These are phyloP conservation scores for Mycena latifolia DNA, from an alignment of 768 basidiomycete genomes.

Conservation along the genomic window DNA sequence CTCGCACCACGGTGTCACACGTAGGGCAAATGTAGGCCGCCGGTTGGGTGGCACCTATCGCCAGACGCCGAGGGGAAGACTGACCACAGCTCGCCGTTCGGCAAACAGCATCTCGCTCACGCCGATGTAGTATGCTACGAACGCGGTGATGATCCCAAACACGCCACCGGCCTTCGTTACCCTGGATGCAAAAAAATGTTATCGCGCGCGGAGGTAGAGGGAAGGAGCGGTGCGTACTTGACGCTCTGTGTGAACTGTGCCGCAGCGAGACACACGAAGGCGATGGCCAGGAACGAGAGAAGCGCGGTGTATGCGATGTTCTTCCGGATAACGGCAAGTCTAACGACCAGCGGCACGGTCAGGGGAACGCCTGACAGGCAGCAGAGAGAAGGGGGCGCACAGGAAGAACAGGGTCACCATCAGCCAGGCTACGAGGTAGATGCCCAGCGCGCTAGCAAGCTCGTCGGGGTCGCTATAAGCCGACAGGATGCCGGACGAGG, in stretches of 20 bases:
- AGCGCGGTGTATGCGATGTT: conserved; percentile 53
- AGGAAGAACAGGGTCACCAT: conserved; percentile 73
- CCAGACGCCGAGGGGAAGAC: conserved; percentile 56
- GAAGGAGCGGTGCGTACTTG: conserved; percentile 42
- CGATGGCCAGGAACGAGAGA: conserved; percentile 52
- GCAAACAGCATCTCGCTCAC: conserved; percentile 56
- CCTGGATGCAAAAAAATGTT: conserved; percentile 33
- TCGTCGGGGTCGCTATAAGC: conserved; percentile 61
- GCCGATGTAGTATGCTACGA: conserved; percentile 63
- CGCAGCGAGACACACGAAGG: conserved; percentile 58
- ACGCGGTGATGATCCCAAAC: conserved; percentile 58
- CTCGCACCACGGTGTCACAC: background rate
- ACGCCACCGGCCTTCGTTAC: conserved; percentile 58
- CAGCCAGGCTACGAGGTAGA: conserved; percentile 78
- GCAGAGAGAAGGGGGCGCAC: conserved; percentile 50
- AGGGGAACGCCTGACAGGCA: background rate
- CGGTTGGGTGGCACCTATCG: too few species aligned
- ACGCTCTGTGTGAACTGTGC: conserved; percentile 48
- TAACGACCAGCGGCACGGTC: conserved; percentile 21
- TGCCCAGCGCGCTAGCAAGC: conserved; percentile 69
- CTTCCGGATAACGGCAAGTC: conserved; percentile 55
- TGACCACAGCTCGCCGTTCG: conserved; percentile 53
- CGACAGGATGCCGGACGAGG: conserved; percentile 65
- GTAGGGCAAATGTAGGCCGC: background rate
- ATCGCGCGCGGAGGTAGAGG: background rate